Base-by-base conservation (phyloP, 495 filamentous ascomycete genomes). In the Hypomontagnella submonticulosa region DNA sequence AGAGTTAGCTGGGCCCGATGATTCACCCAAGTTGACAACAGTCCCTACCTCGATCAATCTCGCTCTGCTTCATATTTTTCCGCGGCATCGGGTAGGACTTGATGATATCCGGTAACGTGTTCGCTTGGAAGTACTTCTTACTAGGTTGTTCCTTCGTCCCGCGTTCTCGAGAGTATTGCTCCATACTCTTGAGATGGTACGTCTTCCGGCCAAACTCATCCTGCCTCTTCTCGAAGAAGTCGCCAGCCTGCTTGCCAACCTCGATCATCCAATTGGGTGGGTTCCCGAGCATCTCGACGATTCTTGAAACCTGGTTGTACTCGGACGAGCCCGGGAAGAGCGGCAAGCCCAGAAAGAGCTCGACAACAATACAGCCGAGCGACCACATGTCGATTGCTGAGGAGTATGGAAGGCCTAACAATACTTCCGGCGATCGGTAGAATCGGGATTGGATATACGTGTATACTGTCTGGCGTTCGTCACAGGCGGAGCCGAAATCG, bases 331-430 rank as follows among this genome's bases (percentile, higher is more conserved):
- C 96, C 3, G 96, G 95, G 80, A 99, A 99, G 4, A 99, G 76
- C 23, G 96, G 96, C 27, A 99, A 79, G 36, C 96, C 96, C 2
- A 99, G 81, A 81, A 99, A 99, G 3, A 99, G 84, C 75, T 99
- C 96, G 23, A 99, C 96, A 16, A 99, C 96, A 59, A 99, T 99
- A 75, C 96, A 99, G 23, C 96, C 96, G 42, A 99, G 80, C 8
- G 96, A 99, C 96, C 96, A 99, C 96, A 99, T 98, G 71, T 99
- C 96, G 72, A 99, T 99, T 13, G 96, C 95, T 32, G 96, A 97
- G 6, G 95, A 97, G 71, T 99, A 97, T 72, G 96, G 96, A 40
- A 99, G 76, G 4, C 96, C 96, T 27, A 98, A 84, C 27, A 99
- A 76, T 27, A 99, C 96, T 74, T 99, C 96, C 0, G 96, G 96